Percentiles rank a stretch among this genome's conserved stretches.
Conservation (phyloP, 2,329 filamentous ascomycete genomes). For the Exutisphaerella laricina region DNA sequence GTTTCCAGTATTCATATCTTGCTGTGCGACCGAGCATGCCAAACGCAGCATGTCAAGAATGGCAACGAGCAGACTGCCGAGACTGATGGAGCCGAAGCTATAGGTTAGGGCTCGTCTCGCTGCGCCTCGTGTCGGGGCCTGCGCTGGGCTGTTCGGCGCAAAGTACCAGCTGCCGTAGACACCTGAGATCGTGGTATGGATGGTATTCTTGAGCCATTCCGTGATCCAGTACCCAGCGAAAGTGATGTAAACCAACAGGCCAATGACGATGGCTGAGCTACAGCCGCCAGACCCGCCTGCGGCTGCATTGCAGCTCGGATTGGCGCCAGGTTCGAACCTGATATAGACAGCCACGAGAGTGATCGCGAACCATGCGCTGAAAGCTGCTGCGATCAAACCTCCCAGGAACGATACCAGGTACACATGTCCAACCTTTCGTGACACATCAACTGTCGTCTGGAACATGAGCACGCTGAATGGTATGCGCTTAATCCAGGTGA, state of each 20-base stretch:
- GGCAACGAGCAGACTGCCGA: slow-evolving; percentile 80
- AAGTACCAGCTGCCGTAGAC: slow-evolving; percentile 96
- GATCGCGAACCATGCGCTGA: slow-evolving; percentile 79
- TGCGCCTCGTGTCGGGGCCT: slow-evolving; percentile 74
- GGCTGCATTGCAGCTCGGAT: slow-evolving; percentile 50
- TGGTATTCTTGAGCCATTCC: slow-evolving; percentile 89
- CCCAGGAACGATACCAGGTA: slow-evolving; percentile 81
- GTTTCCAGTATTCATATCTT: slow-evolving; percentile 62
- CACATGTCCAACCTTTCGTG: slow-evolving; percentile 77
- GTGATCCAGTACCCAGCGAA: slow-evolving; percentile 93
- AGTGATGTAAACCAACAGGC: slow-evolving; percentile 77
- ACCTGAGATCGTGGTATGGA: slow-evolving; percentile 80
- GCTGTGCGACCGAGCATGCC: slow-evolving; percentile 69
- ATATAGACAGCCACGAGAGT: slow-evolving; percentile 83
- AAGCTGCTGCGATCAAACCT: slow-evolving; percentile 67
- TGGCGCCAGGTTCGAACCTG: slow-evolving; percentile 64
- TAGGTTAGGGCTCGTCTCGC: slow-evolving; percentile 77
- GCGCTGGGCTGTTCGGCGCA: slow-evolving; percentile 62
- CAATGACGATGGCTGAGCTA: slow-evolving; percentile 71
- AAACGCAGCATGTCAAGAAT: slow-evolving; percentile 82
- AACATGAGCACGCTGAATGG: slow-evolving; percentile 90
- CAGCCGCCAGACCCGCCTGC: slow-evolving; percentile 55
- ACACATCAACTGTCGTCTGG: slow-evolving; percentile 76
- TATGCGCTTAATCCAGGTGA: slow-evolving; percentile 82
- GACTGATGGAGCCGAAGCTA: slow-evolving; percentile 83